phyloP scores from a whole-genome alignment of 306 rosid genomes.

The Elaeagnus macrophylla region DNA sequence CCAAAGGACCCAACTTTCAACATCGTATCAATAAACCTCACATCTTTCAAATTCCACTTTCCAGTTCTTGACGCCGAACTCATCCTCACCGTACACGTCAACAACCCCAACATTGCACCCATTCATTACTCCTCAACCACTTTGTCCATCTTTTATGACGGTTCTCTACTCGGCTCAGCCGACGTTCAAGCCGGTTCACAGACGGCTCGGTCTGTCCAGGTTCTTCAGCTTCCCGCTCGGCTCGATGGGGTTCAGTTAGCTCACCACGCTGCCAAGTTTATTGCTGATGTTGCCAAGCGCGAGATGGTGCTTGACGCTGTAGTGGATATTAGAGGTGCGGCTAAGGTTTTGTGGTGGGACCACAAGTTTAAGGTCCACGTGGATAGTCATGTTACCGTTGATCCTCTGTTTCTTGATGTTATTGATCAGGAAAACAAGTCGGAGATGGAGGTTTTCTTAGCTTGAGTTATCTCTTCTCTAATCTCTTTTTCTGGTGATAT shows the following conservation, averaged over 20 bases:
- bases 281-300: constrained; percentile 51
- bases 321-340: constrained; percentile 60
- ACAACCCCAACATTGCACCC: constrained; percentile 74
- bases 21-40: constrained; percentile 59
- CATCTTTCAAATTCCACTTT: constrained; percentile 51
- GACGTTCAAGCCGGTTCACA: constrained; percentile 67
- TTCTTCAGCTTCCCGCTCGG: constrained; percentile 62
- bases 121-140: constrained; percentile 65
- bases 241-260: constrained; percentile 56
- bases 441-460: constrained; percentile 29
- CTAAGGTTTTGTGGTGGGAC: constrained; percentile 73
- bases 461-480: background rate
- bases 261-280: constrained; percentile 42
- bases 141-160: constrained; percentile 80
- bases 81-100: constrained; percentile 67
- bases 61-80: constrained; percentile 67
- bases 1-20: constrained; percentile 83
- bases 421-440: constrained; percentile 58
- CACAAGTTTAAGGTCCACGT: constrained; percentile 62
- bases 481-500: too few species aligned
- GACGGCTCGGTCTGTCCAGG: constrained; percentile 54
- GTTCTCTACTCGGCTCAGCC: constrained; percentile 75
- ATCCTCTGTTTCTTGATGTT: constrained; percentile 77
- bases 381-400: constrained; percentile 70
- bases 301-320: constrained; percentile 68